phyloP scores from a whole-genome alignment of 768 basidiomycete genomes.

The Lactarius psammicola region DNA sequence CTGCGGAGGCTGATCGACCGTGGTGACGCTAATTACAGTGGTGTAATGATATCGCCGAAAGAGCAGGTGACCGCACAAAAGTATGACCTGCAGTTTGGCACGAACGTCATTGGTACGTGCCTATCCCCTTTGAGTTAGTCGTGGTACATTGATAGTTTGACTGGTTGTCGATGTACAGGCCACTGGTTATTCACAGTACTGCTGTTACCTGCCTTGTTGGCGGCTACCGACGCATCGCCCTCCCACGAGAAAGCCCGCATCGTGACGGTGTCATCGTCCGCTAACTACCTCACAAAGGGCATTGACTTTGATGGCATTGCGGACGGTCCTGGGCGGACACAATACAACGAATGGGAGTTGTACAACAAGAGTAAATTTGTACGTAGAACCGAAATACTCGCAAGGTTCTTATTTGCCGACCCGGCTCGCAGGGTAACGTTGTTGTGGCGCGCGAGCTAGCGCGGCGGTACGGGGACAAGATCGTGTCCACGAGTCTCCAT shows the following conservation, averaged over 20 bases:
- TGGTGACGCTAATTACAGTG: slow-evolving; percentile 36
- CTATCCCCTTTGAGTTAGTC: background rate
- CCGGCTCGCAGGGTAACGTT: slow-evolving; percentile 39
- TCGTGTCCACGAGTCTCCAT: slow-evolving; percentile 47
- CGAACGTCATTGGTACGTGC: slow-evolving; percentile 49
- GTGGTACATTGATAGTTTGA: background rate
- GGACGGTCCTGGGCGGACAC: slow-evolving; percentile 33
- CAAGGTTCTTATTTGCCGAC: background rate
- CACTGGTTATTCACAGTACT: slow-evolving; percentile 59
- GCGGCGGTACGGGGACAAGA: slow-evolving; percentile 45
- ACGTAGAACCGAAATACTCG: slow-evolving; percentile 16
- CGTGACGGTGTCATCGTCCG: slow-evolving; percentile 47
- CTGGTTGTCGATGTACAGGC: slow-evolving; percentile 37
- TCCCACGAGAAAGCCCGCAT: slow-evolving; percentile 46
- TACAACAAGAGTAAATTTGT: slow-evolving; percentile 48
- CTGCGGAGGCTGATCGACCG: background rate
- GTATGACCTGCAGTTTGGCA: slow-evolving; percentile 58
- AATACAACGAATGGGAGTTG: slow-evolving; percentile 14
- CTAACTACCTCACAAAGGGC: slow-evolving; percentile 34
- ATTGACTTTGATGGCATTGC: slow-evolving; percentile 43
- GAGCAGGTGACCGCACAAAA: slow-evolving; percentile 46
- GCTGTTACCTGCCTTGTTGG: slow-evolving; percentile 48
- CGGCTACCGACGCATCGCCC: slow-evolving; percentile 39
- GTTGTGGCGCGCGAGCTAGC: slow-evolving; percentile 47
- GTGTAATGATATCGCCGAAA: slow-evolving; percentile 46